Evolutionary conservation across 75 land plant species (phyloP), one percentile per base, ranked within the genome.

Genomic region (Sequoia sempervirens): DNA sequence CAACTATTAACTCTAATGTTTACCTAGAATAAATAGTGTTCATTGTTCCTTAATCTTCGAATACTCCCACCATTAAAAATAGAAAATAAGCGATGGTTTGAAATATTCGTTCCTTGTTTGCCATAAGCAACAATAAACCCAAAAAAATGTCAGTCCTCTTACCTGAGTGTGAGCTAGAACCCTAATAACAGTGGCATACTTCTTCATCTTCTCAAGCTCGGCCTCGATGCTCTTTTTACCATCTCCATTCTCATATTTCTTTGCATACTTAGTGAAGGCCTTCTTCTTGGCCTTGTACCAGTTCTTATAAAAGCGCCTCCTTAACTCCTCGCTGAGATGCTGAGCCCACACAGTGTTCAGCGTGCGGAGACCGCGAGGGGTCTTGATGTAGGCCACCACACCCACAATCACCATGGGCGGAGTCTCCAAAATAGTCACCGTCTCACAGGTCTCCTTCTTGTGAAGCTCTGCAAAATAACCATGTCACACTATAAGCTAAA

Each of bases 361-460:
- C 2, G 53, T 50, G 17, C 92, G 50, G 13, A 90, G 82, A 1
- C 92, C 92, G 36, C 90, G 87, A 74, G 92, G 92, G 6, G 92
- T 90, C 86, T 90, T 90, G 47, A 90, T 75, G 82, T 90, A 90
- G 14, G 66, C 92, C 50, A 90, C 90, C 72, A 91, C 79, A 0
- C 92, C 92, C 36, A 96, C 96, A 78, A 96, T 86, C 80, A 95
- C 89, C 91, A 95, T 90, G 7, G 97, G 97, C 15, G 97, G 97
- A 1, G 97, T 88, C 85, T 96, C 98, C 94, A 50, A 12, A 13
- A 50, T 50, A 13, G 53, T 50, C 15, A 50, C 53, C 2, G 53
- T 50, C 53, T 50, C 98, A 86, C 96, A 94, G 30, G 98, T 86
- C 88, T 96, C 98, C 90, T 96, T 96, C 92, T 96, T 96, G 86